phyloP scores from a whole-genome alignment of 2,329 filamentous ascomycete species.

The Cercospora sp. region DNA sequence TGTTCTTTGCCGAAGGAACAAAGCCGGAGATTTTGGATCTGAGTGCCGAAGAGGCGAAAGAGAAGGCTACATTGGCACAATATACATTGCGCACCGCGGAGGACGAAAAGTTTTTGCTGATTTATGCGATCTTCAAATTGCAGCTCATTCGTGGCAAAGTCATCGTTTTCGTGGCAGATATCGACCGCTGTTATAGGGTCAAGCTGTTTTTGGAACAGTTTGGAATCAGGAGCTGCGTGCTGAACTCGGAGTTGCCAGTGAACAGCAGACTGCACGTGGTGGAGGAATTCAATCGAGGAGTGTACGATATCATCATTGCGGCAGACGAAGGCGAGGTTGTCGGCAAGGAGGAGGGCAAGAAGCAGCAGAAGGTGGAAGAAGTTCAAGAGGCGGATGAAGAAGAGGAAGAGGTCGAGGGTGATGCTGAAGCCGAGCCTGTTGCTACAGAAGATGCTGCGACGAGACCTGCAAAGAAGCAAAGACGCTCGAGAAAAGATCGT shows the following conservation, averaged over 20 bases:
- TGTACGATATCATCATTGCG: slow-evolving; percentile 98
- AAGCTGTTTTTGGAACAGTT: slow-evolving; percentile 98
- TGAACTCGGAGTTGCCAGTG: slow-evolving; percentile 92
- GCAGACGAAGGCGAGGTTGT: slow-evolving; percentile 88
- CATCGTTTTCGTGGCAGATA: slow-evolving; percentile 79
- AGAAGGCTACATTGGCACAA: slow-evolving; percentile 70
- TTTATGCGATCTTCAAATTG: slow-evolving; percentile 93
- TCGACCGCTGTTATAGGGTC: slow-evolving; percentile 85
- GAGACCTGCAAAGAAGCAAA: slow-evolving; percentile 58
- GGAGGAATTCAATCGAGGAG: slow-evolving; percentile 92
- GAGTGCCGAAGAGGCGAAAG: slow-evolving; percentile 67
- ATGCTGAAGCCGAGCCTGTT: slow-evolving; percentile 29
- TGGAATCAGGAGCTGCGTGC: slow-evolving; percentile 85
- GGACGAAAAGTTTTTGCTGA: slow-evolving; percentile 92
- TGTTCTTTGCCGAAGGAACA: slow-evolving; percentile 68
- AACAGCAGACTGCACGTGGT: slow-evolving; percentile 93
- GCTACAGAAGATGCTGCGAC: slow-evolving; percentile 33
- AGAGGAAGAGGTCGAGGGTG: slow-evolving; percentile 29
- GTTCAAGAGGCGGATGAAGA: slow-evolving; percentile 38
- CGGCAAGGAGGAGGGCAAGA: slow-evolving; percentile 58
- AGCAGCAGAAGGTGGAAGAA: slow-evolving; percentile 34
- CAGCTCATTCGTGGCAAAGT: slow-evolving; percentile 92
- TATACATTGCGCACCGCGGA: slow-evolving; percentile 92
- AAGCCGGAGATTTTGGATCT: slow-evolving; percentile 74
- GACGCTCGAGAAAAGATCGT: slow-evolving; percentile 66